These are phyloP conservation scores for Microdochium bolleyi DNA, from an alignment of 2,329 filamentous ascomycete genomes.

Conservation along the genomic window DNA sequence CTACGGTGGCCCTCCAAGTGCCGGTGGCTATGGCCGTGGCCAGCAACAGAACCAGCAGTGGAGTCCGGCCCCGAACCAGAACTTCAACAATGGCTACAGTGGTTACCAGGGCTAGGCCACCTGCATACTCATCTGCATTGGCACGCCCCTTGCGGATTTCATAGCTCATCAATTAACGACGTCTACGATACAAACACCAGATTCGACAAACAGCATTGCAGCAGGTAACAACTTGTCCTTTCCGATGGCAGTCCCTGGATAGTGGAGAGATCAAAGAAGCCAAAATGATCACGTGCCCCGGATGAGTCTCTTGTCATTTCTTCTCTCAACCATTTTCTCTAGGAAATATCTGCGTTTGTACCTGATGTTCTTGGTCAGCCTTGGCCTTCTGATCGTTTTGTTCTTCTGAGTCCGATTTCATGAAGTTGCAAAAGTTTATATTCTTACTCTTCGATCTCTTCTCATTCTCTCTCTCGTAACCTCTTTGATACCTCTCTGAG, in stretches of 20 bases:
- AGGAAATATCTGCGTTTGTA: conserved; percentile 6
- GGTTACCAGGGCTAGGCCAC: conserved; percentile 50
- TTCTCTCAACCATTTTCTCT: conserved; percentile 9
- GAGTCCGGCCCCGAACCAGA: conserved; percentile 43
- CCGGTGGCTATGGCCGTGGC: conserved; percentile 79
- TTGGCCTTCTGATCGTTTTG: background rate
- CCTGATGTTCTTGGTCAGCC: background rate
- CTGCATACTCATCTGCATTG: background rate
- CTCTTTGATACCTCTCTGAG: conserved; percentile 23
- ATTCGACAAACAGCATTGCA: conserved; percentile 15
- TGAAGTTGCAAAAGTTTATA: conserved; percentile 16
- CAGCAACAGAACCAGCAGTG: conserved; percentile 49
- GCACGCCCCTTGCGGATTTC: background rate
- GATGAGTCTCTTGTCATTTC: conserved; percentile 3
- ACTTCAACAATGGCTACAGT: conserved; percentile 54
- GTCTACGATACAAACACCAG: conserved; percentile 37
- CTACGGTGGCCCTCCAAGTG: conserved; percentile 65
- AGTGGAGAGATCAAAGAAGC: background rate
- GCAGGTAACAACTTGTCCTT: background rate
- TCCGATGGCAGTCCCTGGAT: background rate
- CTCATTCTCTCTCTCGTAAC: conserved; percentile 13
- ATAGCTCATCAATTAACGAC: conserved; percentile 5
- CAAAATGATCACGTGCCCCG: background rate
- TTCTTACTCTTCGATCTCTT: conserved; percentile 3
- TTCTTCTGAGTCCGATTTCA: conserved; percentile 5